Evolutionary conservation across 2,329 filamentous ascomycete species (phyloP).

Genomic region (Aureobasidium sp.): DNA sequence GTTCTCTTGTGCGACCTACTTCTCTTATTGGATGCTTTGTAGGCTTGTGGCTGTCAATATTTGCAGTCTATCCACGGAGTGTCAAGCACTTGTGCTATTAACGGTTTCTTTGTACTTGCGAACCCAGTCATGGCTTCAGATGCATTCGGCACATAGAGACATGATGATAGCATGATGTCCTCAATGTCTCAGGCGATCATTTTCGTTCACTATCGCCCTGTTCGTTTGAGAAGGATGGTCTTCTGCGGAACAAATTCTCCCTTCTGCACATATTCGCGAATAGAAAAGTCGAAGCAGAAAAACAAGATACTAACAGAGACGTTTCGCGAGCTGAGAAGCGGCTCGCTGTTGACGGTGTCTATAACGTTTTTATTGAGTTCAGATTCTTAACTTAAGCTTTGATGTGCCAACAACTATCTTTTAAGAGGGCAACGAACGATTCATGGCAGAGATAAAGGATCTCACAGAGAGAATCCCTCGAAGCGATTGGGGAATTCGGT

Average conservation of each 20-base stretch:
- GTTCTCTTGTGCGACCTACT: neutral
- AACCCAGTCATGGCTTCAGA: neutral
- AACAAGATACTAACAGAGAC: neutral
- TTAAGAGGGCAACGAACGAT: neutral
- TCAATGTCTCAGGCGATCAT: slow-evolving; percentile 1
- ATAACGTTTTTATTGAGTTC: neutral
- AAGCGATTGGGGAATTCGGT: neutral
- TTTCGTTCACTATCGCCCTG: neutral
- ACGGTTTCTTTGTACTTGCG: neutral
- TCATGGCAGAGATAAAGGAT: neutral
- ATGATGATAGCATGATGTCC: slow-evolving; percentile 1
- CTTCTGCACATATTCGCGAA: neutral
- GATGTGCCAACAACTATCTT: neutral
- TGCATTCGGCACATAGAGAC: neutral
- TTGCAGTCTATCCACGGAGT: neutral
- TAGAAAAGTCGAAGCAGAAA: neutral
- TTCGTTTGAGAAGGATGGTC: neutral
- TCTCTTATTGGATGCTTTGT: neutral
- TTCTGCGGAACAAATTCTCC: neutral
- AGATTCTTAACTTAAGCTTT: neutral
- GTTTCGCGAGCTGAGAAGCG: neutral
- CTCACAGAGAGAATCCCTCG: no score
- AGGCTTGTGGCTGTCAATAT: neutral
- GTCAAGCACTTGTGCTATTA: neutral
- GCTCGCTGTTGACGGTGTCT: neutral